A percentile compares a stretch with the other conserved stretches of the same genome.
These are phyloP conservation scores for Aspergillus sergii DNA, from an alignment of 2,329 filamentous ascomycete genomes.

Conservation along the genomic window DNA sequence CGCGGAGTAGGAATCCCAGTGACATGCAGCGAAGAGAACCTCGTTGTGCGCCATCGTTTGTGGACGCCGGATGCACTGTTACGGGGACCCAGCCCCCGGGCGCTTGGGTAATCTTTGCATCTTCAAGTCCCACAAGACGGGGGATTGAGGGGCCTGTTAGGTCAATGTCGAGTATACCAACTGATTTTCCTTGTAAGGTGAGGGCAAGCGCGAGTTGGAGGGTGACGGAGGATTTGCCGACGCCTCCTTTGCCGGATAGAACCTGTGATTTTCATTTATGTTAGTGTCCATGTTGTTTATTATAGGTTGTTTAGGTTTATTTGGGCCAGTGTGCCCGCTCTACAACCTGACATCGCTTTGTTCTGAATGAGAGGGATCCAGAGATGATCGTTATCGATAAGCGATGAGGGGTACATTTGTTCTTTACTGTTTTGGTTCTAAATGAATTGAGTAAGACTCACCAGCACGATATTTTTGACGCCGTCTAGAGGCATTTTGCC, in stretches of 20 bases:
- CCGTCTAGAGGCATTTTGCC: slow-evolving; percentile 44
- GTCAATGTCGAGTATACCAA: slow-evolving; percentile 94
- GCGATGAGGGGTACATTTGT: slow-evolving; percentile 22
- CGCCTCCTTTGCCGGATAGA: slow-evolving; percentile 95
- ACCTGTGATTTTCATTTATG: slow-evolving; percentile 48
- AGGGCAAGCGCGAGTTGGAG: slow-evolving; percentile 92
- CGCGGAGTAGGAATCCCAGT: slow-evolving; percentile 82
- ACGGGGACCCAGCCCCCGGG: slow-evolving; percentile 93
- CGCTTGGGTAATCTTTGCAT: slow-evolving; percentile 85
- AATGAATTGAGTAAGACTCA: slow-evolving; percentile 24
- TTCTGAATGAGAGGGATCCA: not conserved
- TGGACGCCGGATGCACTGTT: slow-evolving; percentile 61
- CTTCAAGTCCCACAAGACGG: slow-evolving; percentile 87
- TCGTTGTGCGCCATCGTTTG: slow-evolving; percentile 20
- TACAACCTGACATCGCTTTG: not conserved
- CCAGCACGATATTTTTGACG: slow-evolving; percentile 48
- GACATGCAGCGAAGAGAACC: slow-evolving; percentile 73
- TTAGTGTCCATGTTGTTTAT: not conserved
- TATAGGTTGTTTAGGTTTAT: not conserved
- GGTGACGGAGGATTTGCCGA: slow-evolving; percentile 97
- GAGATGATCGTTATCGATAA: slow-evolving; percentile 43
- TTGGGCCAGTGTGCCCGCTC: not conserved
- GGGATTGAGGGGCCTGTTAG: slow-evolving; percentile 96
- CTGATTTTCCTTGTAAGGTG: slow-evolving; percentile 79
- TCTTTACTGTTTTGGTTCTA: slow-evolving; percentile 9